Percentiles rank a stretch among this genome's conserved stretches.
phyloP scores from a whole-genome alignment of 495 filamentous ascomycete genomes.

The Penicillium cinerascens region DNA sequence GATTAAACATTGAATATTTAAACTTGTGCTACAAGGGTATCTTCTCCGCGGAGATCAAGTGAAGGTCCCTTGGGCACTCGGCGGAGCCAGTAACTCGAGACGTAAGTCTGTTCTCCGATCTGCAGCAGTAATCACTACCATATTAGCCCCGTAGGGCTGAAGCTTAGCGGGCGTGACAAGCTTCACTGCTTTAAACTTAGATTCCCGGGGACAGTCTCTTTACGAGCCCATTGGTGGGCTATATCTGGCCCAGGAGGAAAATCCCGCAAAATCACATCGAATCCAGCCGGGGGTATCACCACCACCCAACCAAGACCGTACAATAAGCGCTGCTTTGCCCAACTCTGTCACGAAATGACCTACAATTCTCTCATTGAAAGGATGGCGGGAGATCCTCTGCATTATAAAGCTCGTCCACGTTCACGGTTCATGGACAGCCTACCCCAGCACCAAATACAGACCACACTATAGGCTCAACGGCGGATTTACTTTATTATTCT shows the following conservation, averaged over 20 bases:
- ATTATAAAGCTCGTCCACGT: neutral
- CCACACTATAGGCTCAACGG: neutral
- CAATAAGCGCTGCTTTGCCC: neutral
- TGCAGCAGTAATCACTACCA: conserved; percentile 3
- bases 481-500: neutral
- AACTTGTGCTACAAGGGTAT: too few species aligned
- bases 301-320: neutral
- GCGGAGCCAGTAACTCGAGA: neutral
- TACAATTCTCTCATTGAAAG: neutral
- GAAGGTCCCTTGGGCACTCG: neutral
- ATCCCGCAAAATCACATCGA: too few species aligned
- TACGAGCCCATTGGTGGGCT: neutral
- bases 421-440: neutral
- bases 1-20: too few species aligned
- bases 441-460: neutral
- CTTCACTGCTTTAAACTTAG: neutral
- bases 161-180: neutral
- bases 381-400: neutral
- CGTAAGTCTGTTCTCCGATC: neutral
- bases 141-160: conserved; percentile 11
- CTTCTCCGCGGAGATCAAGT: too few species aligned
- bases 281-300: too few species aligned
- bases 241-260: neutral
- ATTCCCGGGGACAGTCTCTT: neutral
- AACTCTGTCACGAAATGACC: neutral